These are phyloP conservation scores for Hymenoscyphus albidus DNA, from an alignment of 2,329 filamentous ascomycete genomes.

Conservation along the genomic window DNA sequence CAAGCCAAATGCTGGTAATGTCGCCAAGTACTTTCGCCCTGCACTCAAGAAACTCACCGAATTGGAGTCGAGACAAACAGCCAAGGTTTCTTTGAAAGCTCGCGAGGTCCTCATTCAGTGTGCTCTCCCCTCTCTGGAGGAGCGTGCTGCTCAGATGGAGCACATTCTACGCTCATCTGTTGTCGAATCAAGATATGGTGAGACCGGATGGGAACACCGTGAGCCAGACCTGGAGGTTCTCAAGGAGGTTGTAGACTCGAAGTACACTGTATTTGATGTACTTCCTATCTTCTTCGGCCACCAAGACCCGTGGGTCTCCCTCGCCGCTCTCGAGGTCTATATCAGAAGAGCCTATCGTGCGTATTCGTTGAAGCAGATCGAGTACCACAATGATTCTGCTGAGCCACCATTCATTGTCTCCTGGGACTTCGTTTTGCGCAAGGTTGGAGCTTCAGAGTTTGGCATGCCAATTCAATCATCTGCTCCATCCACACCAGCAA, in stretches of 20 bases:
- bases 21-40: conserved; percentile 81
- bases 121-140: conserved; percentile 90
- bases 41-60: conserved; percentile 84
- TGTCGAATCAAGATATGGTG: conserved; percentile 93
- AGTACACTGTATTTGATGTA: conserved; percentile 97
- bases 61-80: conserved; percentile 75
- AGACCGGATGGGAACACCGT: conserved; percentile 94
- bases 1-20: conserved; percentile 82
- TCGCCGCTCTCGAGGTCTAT: conserved; percentile 94
- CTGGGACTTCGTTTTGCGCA: conserved; percentile 94
- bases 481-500: conserved; percentile 79
- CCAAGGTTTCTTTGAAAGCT: conserved; percentile 96
- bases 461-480: conserved; percentile 76
- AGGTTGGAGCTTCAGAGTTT: conserved; percentile 88
- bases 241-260: conserved; percentile 97
- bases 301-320: conserved; percentile 86
- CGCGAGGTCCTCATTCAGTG: conserved; percentile 97
- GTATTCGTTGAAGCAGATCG: conserved; percentile 82
- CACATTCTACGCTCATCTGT: conserved; percentile 95
- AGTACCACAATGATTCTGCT: conserved; percentile 71
- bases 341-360: conserved; percentile 95
- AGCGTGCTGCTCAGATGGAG: conserved; percentile 95
- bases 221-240: conserved; percentile 86
- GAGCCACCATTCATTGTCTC: conserved; percentile 78
- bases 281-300: conserved; percentile 93